phyloP scores from a whole-genome alignment of 2,329 filamentous ascomycete species.

The Aureobasidium namibiae region DNA sequence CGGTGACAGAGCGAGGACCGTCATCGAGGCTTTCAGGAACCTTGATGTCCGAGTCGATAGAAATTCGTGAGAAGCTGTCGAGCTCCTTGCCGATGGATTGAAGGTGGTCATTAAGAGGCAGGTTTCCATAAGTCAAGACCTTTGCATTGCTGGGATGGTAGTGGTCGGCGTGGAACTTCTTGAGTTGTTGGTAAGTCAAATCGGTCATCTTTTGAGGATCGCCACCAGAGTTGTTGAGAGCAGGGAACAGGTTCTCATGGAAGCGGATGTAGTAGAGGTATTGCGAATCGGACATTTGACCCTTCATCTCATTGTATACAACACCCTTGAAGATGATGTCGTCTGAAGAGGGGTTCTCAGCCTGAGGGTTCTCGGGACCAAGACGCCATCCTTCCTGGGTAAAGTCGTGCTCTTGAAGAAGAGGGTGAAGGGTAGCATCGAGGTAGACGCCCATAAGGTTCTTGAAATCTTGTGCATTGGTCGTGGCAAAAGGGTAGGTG shows the following conservation, averaged over 20 bases:
- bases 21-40: conserved; percentile 61
- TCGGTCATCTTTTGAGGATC: conserved; percentile 96
- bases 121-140: conserved; percentile 89
- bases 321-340: conserved; percentile 92
- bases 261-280: conserved; percentile 95
- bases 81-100: conserved; percentile 69
- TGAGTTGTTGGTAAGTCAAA: conserved; percentile 82
- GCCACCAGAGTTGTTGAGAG: conserved; percentile 92
- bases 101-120: conserved; percentile 75
- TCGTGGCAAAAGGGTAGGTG: conserved; percentile 95
- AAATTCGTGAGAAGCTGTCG: conserved; percentile 61
- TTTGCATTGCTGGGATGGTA: conserved; percentile 98
- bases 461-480: conserved; percentile 88
- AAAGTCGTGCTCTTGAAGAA: conserved; percentile 87
- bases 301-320: conserved; percentile 99
- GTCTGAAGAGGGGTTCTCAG: conserved; percentile 44
- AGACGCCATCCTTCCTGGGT: conserved; percentile 95
- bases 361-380: conserved; percentile 73
- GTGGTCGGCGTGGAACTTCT: conserved; percentile 80
- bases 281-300: conserved; percentile 93
- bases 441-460: conserved; percentile 96
- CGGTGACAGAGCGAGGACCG: conserved; percentile 60
- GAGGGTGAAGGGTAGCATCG: conserved; percentile 82
- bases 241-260: conserved; percentile 88
- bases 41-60: conserved; percentile 65